phyloP scores from a whole-genome alignment of 2,329 filamentous ascomycete genomes.

The Byssochlamys sp. region DNA sequence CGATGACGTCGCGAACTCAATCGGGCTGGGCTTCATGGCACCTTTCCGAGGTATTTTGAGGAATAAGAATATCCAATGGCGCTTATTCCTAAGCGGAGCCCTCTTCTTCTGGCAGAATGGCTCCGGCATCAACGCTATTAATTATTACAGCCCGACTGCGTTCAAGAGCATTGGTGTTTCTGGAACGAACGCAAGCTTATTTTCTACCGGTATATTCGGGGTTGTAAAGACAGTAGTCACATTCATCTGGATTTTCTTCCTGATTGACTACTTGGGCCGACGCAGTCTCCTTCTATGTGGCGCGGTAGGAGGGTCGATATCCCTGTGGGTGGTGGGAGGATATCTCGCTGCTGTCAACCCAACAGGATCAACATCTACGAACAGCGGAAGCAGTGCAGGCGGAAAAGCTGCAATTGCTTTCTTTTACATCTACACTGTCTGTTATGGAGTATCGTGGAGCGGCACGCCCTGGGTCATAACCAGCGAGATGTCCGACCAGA shows the following conservation, averaged over 20 bases:
- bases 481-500: constrained; percentile 58
- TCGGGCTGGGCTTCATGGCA: constrained; percentile 66
- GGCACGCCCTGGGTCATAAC: constrained; percentile 65
- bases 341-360: constrained; percentile 30
- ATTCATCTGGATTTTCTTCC: constrained; percentile 58
- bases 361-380: constrained; percentile 13
- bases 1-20: constrained; percentile 51
- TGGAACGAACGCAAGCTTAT: constrained; percentile 49
- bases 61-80: constrained; percentile 53
- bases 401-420: constrained; percentile 46
- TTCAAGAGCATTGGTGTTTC: constrained; percentile 57
- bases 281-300: constrained; percentile 58
- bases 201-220: constrained; percentile 67
- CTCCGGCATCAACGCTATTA: constrained; percentile 68
- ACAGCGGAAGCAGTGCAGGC: constrained; percentile 13
- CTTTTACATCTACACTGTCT: constrained; percentile 65
- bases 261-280: constrained; percentile 57
- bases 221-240: constrained; percentile 64
- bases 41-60: constrained; percentile 51
- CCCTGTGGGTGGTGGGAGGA: constrained; percentile 29
- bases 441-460: constrained; percentile 65
- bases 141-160: constrained; percentile 63
- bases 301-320: constrained; percentile 48
- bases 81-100: constrained; percentile 63
- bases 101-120: constrained; percentile 75